Conservation (phyloP, 139 green algal genomes). For the Chlorella ohadii region DNA sequence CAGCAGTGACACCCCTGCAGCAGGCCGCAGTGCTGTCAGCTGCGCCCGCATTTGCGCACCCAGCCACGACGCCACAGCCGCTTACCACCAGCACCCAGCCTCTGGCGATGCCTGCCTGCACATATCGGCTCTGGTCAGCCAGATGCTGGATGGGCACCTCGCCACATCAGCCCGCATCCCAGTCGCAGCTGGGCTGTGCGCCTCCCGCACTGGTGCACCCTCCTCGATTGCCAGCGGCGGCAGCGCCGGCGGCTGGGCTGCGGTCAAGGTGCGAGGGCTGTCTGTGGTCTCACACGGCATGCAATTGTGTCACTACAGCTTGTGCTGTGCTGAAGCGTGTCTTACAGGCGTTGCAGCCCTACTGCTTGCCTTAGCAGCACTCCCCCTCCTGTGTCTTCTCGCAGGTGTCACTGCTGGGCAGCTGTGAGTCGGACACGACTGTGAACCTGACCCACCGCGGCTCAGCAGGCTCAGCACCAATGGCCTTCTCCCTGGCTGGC, state of each 20-base stretch:
- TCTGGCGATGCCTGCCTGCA: conserved; percentile 15
- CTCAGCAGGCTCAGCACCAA: background rate
- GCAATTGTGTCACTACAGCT: too few relatives aligned
- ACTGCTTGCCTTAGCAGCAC: background rate
- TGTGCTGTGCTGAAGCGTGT: too few relatives aligned
- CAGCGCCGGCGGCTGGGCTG: conserved; percentile 9
- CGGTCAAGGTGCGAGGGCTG: conserved; percentile 3
- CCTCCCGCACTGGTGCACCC: too few relatives aligned
- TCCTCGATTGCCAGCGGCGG: background rate
- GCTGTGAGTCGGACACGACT: background rate
- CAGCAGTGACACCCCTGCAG: background rate
- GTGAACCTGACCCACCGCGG: background rate
- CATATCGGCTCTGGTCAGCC: background rate
- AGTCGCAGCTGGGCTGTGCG: background rate
- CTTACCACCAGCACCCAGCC: conserved; percentile 26
- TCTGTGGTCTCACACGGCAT: too few relatives aligned
- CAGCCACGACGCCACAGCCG: background rate
- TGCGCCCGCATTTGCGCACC: background rate
- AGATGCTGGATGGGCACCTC: background rate
- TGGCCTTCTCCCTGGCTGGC: background rate
- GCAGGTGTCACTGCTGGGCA: background rate
- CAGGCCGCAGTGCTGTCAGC: background rate
- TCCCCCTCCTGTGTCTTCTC: background rate
- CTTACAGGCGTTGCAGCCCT: too few relatives aligned
- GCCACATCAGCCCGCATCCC: background rate